phyloP scores from a whole-genome alignment of 176 grass and related monocot genomes.

The Panicum miliaceum region DNA sequence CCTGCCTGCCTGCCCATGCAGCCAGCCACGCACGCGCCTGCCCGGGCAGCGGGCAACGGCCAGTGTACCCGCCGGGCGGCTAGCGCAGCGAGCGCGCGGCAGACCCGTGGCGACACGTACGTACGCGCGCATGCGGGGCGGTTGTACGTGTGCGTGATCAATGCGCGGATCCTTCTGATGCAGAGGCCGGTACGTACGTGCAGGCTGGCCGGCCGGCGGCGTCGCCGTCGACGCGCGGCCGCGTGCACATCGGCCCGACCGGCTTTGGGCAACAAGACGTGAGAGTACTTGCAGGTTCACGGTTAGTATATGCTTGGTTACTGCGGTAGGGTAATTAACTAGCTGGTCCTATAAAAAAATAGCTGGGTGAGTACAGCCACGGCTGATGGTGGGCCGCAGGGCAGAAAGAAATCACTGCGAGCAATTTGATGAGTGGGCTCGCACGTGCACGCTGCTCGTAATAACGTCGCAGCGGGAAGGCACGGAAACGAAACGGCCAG shows the following conservation, averaged over 20 bases:
- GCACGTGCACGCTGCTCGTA: not conserved
- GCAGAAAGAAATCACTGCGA: no score
- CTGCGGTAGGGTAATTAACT: no score
- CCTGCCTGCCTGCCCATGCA: not conserved
- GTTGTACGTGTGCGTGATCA: not conserved
- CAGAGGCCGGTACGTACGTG: not conserved
- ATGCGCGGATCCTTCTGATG: not conserved
- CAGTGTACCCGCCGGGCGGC: not conserved
- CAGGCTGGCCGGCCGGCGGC: not conserved
- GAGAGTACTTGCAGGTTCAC: no score
- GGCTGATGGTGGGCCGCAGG: no score
- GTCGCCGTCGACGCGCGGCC: no score
- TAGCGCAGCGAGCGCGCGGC: not conserved
- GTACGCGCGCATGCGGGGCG: not conserved
- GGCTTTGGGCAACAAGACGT: no score
- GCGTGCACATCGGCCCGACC: no score
- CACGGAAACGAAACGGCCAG: constrained; percentile 30
- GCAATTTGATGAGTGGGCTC: no score
- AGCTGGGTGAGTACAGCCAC: no score
- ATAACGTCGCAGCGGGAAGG: not conserved
- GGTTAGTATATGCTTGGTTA: no score
- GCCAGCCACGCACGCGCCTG: not conserved
- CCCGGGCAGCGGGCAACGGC: not conserved
- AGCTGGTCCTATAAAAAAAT: no score
- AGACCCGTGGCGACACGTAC: not conserved